Percentiles rank a stretch among this genome's conserved stretches.
Evolutionary conservation across 441 rosid species (phyloP).

Genomic region (Capsella rubella): DNA sequence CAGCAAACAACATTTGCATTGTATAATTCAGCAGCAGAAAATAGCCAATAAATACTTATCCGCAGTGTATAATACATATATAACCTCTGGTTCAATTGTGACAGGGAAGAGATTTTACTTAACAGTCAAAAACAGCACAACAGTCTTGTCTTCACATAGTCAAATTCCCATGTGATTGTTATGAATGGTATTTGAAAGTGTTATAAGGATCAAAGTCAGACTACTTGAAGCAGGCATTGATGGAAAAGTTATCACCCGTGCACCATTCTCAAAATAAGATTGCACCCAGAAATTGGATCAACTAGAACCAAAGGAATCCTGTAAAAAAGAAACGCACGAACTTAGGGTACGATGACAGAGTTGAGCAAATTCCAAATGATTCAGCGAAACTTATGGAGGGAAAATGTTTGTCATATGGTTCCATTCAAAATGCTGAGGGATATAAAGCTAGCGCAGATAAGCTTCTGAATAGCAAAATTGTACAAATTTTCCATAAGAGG

Average conservation of each 20-base stretch:
- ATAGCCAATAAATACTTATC: too few relatives aligned
- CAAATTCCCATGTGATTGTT: slow-evolving; percentile 17
- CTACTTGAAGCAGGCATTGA: slow-evolving; percentile 18
- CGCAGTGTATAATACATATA: too few relatives aligned
- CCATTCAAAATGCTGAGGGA: slow-evolving; percentile 11
- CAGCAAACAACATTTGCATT: too few relatives aligned
- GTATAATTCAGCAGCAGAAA: too few relatives aligned
- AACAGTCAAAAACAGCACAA: too few relatives aligned
- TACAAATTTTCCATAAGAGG: not conserved
- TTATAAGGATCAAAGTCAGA: not conserved
- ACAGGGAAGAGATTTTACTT: too few relatives aligned
- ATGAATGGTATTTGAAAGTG: slow-evolving; percentile 9
- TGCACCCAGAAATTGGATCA: slow-evolving; percentile 69
- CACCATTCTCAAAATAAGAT: slow-evolving; percentile 94
- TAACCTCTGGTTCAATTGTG: too few relatives aligned
- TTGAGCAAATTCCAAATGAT: not conserved
- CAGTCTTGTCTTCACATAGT: slow-evolving; percentile 61
- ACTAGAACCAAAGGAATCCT: slow-evolving; percentile 98
- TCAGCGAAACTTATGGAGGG: not conserved
- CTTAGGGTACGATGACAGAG: slow-evolving; percentile 6
- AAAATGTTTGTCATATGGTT: slow-evolving; percentile 6
- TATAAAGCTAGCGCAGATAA: slow-evolving; percentile 12
- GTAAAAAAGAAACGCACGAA: slow-evolving; percentile 37
- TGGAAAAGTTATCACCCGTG: slow-evolving; percentile 68
- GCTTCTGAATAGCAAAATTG: slow-evolving; percentile 5